Evolutionary conservation across 2,329 filamentous ascomycete genomes (phyloP), one percentile per base, ranked within the genome.

Genomic region (Exophiala phaeomuriformis): DNA sequence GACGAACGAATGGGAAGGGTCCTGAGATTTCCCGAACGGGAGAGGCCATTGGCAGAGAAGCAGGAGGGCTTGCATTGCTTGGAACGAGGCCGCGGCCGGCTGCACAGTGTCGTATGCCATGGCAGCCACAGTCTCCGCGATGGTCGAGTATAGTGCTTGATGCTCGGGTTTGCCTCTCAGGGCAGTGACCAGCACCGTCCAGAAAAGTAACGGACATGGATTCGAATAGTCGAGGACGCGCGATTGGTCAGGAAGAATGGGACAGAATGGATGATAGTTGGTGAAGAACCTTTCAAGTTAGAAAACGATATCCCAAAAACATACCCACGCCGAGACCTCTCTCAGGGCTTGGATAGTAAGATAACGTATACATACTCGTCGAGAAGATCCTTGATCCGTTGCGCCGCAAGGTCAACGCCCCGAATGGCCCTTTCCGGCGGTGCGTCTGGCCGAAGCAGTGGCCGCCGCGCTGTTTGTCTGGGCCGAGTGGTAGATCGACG

Each of bases 41-140:
- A 47, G 32, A 12, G 44, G 44, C 44, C 44, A 47, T n/a, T 47
- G 44, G 32, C 44, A 47, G 3, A 47, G 44, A n/a, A 47, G 31
- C 29, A 47, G 6, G 5, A 47, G 30, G 12, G 44, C 44, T 27
- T 47, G 44, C 44, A 47, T 47, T 30, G 32, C 29, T 5, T 47
- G 44, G 6, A 47, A 6, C 5, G 44, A 47, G 4, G 10, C 10
- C 8, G 31, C 19, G 5, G 30, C 30, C 44, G 44, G 44, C 28
- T 36, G 7, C 5, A 35, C 8, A 5, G 44, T 35, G 7, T 47
- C 44, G 31, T n/a, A 47, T 8, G 44, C 30, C 44, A 47, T 47
- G 2, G 7, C 9, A 8, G 30, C 30, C 3, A 47, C 44, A 19
- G 19, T 27, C 10, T 47, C 32, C 9, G 32, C 44, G 7, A 47